Conservation (phyloP, 2,329 filamentous ascomycete genomes). For the Pyricularia sp. region DNA sequence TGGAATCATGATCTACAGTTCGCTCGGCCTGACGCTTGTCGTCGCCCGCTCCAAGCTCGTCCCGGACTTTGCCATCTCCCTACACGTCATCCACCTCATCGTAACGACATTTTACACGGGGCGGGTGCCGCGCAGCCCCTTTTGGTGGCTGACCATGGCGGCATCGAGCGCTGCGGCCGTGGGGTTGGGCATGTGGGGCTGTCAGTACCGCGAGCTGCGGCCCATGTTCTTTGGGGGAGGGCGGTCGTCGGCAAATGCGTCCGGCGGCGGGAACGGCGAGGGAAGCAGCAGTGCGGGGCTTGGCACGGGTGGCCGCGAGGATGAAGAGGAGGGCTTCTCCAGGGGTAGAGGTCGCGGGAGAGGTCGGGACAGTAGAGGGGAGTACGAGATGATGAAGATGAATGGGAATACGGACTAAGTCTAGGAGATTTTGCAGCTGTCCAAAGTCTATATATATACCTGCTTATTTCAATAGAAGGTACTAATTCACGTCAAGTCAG, state of each 20-base stretch:
- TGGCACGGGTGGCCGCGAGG: constrained; percentile 9
- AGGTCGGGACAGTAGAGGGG: constrained; percentile 43
- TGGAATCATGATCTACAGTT: constrained; percentile 36
- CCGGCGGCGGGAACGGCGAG: constrained; percentile 12
- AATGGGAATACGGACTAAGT: constrained; percentile 17
- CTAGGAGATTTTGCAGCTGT: background rate
- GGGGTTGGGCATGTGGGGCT: constrained; percentile 77
- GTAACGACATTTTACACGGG: constrained; percentile 64
- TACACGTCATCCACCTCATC: constrained; percentile 32
- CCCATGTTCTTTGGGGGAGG: constrained; percentile 77
- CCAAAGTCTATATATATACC: background rate
- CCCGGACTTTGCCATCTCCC: constrained; percentile 78
- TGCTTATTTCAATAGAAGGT: background rate
- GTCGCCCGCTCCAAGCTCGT: constrained; percentile 88
- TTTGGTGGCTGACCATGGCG: constrained; percentile 72
- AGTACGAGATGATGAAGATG: constrained; percentile 58
- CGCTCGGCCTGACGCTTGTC: constrained; percentile 73
- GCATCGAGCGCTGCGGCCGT: constrained; percentile 34
- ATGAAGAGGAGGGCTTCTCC: constrained; percentile 40
- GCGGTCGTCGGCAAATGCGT: constrained; percentile 12
- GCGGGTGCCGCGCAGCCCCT: constrained; percentile 62
- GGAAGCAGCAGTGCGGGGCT: constrained; percentile 9
- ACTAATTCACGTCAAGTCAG: too few species aligned
- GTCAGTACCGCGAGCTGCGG: constrained; percentile 78
- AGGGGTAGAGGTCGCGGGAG: constrained; percentile 41